A percentile compares a stretch with the other conserved stretches of the same genome.
These are phyloP conservation scores for Stephania yunnanensis DNA, from an alignment of 164 flowering plant species.

Conservation along the genomic window DNA sequence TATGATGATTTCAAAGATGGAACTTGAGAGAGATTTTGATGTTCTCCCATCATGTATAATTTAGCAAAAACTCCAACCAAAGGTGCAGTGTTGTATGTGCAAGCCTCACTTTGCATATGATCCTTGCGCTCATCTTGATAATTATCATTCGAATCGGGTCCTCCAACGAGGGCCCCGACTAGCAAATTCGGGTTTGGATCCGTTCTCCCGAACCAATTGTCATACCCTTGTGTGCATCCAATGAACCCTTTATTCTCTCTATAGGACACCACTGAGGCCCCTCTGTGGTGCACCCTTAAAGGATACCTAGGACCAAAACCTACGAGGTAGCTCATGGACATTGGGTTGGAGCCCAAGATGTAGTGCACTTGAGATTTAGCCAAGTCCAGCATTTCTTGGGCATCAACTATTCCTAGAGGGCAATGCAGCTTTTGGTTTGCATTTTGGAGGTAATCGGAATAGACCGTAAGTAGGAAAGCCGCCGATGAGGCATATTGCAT, in stretches of 20 bases:
- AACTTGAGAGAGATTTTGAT: conserved; percentile 1
- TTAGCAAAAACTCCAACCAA: conserved; percentile 85
- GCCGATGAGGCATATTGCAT: conserved; percentile 93
- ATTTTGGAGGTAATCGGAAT: conserved; percentile 51
- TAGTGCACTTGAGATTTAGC: conserved; percentile 82
- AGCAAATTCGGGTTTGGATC: conserved; percentile 73
- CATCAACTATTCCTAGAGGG: conserved; percentile 29
- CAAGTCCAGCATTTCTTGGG: conserved; percentile 42
- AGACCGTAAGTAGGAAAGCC: conserved; percentile 55
- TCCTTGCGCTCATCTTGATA: conserved; percentile 64
- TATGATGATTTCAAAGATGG: conserved; percentile 16
- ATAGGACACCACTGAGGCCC: conserved; percentile 72
- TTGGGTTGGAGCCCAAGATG: conserved; percentile 82
- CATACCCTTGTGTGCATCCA: conserved; percentile 98
- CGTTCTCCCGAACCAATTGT: conserved; percentile 59
- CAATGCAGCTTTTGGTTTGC: conserved; percentile 42
- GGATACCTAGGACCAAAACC: conserved; percentile 76
- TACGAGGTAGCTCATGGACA: conserved; percentile 76
- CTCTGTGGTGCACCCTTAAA: conserved; percentile 84
- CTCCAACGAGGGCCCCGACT: conserved; percentile 89
- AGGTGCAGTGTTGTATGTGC: conserved; percentile 96
- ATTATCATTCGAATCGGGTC: conserved; percentile 65
- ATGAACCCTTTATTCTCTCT: conserved; percentile 68
- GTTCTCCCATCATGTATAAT: conserved; percentile 30
- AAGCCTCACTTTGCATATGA: conserved; percentile 93